Evolutionary conservation across 495 filamentous ascomycete genomes (phyloP), one percentile per base, ranked within the genome.

Genomic region (Penicillium simplicissimum): DNA sequence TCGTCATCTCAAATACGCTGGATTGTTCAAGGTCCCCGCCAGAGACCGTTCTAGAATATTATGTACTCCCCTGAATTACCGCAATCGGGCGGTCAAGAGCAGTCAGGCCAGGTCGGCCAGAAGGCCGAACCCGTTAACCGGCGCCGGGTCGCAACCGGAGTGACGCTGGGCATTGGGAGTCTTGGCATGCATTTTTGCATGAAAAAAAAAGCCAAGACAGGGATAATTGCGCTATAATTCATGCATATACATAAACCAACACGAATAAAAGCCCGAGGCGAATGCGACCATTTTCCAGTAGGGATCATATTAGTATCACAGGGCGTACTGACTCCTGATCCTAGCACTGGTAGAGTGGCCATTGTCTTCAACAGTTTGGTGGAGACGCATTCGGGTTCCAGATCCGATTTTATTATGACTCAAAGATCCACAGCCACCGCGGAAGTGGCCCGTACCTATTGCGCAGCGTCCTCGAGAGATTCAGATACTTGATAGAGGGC

Each of bases 111-210:
- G 25, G 35, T 68, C 66, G 66, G 66, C 56, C 28, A 63, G 48
- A 63, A 58, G 48, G 59, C 66, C 66, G 66, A 63, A 34, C 35
- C 25, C 48, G 10, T 23, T 33, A 33, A 28, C 31, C 48, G 48
- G 48, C 13, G 17, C 58, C 59, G 57, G 56, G n/a, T 54, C 53
- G 56, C 62, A 58, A 55, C 62, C 62, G 63, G 48, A 36, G 48
- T 31, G 58, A 61, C 25, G 11, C 42, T 51, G 52, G 36, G 19
- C 47, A 60, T 55, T 53, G 57, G 14, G 33, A 43, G 31, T 4
- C 42, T 45, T 45, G 40, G 42, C 40, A 10, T n/a, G 40, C 10
- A 10, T n/a, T 21, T 43, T 21, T 17, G 40, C 40, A n/a, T 17
- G n/a, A 11, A 55, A 33, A 11, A 55, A 33, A 51, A 28, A 51